Conservation (phyloP, 2,329 filamentous ascomycete genomes). For the Trichoderma lentiforme region DNA sequence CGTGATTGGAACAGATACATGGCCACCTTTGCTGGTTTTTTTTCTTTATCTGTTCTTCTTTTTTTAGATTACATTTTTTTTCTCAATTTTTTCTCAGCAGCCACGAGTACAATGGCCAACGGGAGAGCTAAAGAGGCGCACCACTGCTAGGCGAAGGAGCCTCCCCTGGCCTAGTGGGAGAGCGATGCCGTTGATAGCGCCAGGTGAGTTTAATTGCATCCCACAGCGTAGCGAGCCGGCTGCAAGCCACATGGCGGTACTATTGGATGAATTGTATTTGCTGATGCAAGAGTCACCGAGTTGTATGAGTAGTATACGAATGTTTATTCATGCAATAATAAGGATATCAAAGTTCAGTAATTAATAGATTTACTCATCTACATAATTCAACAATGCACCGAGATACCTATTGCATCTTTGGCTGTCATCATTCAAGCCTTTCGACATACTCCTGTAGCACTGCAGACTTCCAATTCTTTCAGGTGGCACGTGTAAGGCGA, state of each 20-base stretch:
- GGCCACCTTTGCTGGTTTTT: not conserved
- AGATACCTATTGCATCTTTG: too few species aligned
- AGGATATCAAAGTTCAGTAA: too few species aligned
- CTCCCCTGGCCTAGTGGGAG: conserved; percentile 11
- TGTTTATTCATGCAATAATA: not conserved
- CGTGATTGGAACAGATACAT: not conserved
- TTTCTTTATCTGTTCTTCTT: not conserved
- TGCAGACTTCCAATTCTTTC: not conserved
- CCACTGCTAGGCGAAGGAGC: conserved; percentile 2
- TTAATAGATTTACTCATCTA: not conserved
- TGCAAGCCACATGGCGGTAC: conserved; percentile 1
- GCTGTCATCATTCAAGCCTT: too few species aligned
- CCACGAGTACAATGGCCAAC: not conserved
- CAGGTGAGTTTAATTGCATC: conserved; percentile 19
- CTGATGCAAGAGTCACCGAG: not conserved
- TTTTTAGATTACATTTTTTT: not conserved
- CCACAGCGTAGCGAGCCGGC: conserved; percentile 6
- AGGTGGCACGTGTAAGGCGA: not conserved
- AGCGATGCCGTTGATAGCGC: conserved; percentile 9
- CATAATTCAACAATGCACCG: too few species aligned
- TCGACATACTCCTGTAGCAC: not conserved
- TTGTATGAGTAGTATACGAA: not conserved
- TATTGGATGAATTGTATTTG: not conserved
- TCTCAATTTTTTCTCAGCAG: not conserved
- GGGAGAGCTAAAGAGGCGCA: not conserved